Percentiles rank a stretch among this genome's conserved stretches.
Evolutionary conservation across 805 yeast genomes (phyloP).

Genomic region (Wickerhamomyces silvicola): DNA sequence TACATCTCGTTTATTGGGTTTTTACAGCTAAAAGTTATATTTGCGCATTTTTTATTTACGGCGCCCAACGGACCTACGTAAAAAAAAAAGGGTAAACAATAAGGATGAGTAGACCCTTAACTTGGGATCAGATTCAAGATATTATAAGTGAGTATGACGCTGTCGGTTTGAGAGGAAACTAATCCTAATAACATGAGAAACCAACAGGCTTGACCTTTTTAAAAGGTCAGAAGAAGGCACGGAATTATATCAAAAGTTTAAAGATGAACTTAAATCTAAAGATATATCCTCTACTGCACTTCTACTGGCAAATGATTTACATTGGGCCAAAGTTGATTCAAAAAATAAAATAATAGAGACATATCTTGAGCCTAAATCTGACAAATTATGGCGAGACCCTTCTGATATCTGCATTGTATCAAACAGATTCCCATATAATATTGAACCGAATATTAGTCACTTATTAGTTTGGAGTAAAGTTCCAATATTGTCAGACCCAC

Average conservation of each 20-base stretch:
- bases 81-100: no score
- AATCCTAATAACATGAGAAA: conserved; percentile 1
- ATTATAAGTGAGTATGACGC: not conserved
- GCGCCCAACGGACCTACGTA: no score
- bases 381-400: conserved; percentile 33
- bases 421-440: conserved; percentile 60
- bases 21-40: no score
- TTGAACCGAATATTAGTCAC: conserved; percentile 44
- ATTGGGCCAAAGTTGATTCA: conserved; percentile 38
- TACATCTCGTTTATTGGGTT: no score
- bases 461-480: conserved; percentile 60
- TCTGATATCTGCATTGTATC: conserved; percentile 38
- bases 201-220: conserved; percentile 39
- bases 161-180: not conserved
- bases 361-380: conserved; percentile 23
- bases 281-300: conserved; percentile 38
- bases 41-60: no score
- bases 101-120: no score
- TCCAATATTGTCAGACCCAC: conserved; percentile 43
- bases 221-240: conserved; percentile 40
- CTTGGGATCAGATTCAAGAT: no score
- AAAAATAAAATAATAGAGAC: conserved; percentile 17
- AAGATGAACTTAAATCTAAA: conserved; percentile 29
- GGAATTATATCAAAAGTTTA: conserved; percentile 37
- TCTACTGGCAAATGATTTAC: conserved; percentile 37